Evolutionary conservation across 176 grass and related monocot genomes (phyloP).

Genomic region (Musa itinerans): DNA sequence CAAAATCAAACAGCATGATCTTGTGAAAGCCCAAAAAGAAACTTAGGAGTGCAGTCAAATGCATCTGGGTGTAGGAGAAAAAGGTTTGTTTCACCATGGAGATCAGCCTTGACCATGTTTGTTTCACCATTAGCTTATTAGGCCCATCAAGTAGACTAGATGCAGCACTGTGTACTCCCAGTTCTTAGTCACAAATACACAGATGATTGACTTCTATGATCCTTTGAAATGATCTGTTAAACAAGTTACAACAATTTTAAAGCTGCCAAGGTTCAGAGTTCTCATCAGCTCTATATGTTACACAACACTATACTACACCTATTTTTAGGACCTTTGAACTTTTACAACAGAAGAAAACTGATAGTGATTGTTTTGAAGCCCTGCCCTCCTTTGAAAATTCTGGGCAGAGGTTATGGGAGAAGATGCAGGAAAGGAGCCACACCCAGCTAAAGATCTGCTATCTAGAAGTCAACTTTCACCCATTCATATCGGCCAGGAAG

Average conservation of each 20-base stretch:
- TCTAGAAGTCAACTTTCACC: conserved; percentile 15
- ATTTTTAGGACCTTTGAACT: conserved; percentile 1
- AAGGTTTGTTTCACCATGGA: too few species aligned
- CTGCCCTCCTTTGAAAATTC: conserved; percentile 18
- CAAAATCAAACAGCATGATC: too few species aligned
- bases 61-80: too few species aligned
- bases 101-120: too few species aligned
- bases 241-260: background rate
- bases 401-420: conserved; percentile 17
- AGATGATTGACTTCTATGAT: background rate
- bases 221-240: background rate
- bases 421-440: background rate
- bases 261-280: background rate
- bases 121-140: too few species aligned
- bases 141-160: background rate
- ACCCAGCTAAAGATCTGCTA: conserved; percentile 2
- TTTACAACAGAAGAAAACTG: conserved; percentile 20
- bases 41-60: too few species aligned
- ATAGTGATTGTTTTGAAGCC: background rate
- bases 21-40: too few species aligned
- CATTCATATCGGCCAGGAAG: conserved; percentile 17
- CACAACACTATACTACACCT: conserved; percentile 7
- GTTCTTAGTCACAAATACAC: background rate
- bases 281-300: conserved; percentile 17
- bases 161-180: background rate